Percentiles rank a stretch among this genome's conserved stretches.
Evolutionary conservation across 345 rosid species (phyloP).

Genomic region (Corchorus olitorius): DNA sequence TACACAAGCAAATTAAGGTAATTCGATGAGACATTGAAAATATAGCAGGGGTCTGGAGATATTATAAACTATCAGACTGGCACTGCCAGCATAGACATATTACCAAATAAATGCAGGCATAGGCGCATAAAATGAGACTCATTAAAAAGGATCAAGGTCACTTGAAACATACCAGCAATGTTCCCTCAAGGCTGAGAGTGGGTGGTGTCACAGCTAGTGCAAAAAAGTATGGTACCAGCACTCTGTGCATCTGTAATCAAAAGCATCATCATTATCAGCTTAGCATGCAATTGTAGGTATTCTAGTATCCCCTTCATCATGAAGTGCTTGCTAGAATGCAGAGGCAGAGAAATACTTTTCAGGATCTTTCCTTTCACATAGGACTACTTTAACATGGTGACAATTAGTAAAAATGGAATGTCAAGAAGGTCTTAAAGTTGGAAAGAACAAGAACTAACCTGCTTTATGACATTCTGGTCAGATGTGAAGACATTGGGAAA

Average conservation of each 20-base stretch:
- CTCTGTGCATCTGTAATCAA: conserved; percentile 76
- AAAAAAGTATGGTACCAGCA: conserved; percentile 60
- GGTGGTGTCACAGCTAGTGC: conserved; percentile 65
- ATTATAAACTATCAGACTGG: neutral
- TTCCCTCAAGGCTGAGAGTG: conserved; percentile 82
- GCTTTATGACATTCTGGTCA: conserved; percentile 53
- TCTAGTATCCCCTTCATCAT: neutral
- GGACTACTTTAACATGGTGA: neutral
- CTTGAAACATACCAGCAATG: conserved; percentile 59
- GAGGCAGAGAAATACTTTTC: neutral
- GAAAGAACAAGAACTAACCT: conserved; percentile 43
- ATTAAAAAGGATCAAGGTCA: neutral
- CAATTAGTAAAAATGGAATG: neutral
- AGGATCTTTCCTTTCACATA: neutral
- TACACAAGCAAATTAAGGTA: too few species aligned
- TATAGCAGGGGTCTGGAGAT: too few species aligned
- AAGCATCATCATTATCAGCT: neutral
- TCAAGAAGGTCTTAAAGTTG: neutral
- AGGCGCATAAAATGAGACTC: neutral
- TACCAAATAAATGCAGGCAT: neutral
- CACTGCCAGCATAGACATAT: neutral
- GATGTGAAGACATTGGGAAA: conserved; percentile 74
- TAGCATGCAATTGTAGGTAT: neutral
- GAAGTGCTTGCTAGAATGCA: neutral
- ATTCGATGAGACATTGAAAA: too few species aligned